These are phyloP conservation scores for Aphanomyces euteiches DNA, from an alignment of 352 stramenopile species.

Conservation along the genomic window DNA sequence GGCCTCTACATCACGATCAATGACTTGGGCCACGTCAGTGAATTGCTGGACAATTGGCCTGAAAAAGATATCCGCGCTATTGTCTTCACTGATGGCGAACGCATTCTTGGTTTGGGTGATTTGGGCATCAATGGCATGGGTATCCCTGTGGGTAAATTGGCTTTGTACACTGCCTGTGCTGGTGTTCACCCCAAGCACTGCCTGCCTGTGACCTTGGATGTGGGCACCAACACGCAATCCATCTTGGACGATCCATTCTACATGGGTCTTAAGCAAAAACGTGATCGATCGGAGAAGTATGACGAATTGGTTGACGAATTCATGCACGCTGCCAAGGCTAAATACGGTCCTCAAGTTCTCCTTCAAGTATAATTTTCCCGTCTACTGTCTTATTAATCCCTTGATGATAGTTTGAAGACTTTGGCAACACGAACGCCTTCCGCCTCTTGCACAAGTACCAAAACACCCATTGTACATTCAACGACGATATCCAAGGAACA, in stretches of 20 bases:
- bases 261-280: conserved; percentile 87
- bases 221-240: conserved; percentile 94
- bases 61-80: conserved; percentile 97
- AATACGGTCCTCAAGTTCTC: conserved; percentile 80
- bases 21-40: conserved; percentile 63
- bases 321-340: conserved; percentile 90
- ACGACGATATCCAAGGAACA: conserved; percentile 96
- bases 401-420: conserved; percentile 72
- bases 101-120: conserved; percentile 96
- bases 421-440: conserved; percentile 85
- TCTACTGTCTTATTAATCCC: not conserved
- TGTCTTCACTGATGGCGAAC: conserved; percentile 94
- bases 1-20: conserved; percentile 64
- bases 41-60: conserved; percentile 95
- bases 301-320: conserved; percentile 96
- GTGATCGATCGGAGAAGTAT: conserved; percentile 86
- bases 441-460: conserved; percentile 79
- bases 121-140: conserved; percentile 97
- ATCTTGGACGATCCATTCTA: conserved; percentile 94
- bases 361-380: conserved; percentile 54
- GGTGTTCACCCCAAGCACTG: conserved; percentile 92
- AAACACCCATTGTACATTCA: conserved; percentile 87
- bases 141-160: conserved; percentile 96
- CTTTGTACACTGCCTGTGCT: conserved; percentile 92
- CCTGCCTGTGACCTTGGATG: conserved; percentile 94